Conservation (phyloP, 257 asterid species). For the Solanum paucissectum region DNA sequence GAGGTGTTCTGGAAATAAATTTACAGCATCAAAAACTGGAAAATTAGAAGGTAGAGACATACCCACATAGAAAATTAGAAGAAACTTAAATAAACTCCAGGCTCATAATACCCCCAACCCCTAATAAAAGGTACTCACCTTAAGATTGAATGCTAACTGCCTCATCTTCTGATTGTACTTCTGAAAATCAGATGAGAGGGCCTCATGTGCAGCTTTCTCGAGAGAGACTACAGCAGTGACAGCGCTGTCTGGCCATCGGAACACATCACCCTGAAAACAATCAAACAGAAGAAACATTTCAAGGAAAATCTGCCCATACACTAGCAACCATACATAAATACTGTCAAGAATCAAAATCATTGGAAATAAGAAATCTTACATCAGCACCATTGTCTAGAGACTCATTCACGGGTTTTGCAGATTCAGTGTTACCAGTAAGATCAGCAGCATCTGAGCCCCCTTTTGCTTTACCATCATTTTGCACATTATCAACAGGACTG, state of each 20-base stretch:
- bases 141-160: conserved; percentile 49
- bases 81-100: not conserved
- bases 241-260: conserved; percentile 64
- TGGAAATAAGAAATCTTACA: conserved; percentile 10
- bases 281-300: conserved; percentile 3
- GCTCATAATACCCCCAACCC: not conserved
- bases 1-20: conserved; percentile 32
- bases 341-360: not conserved
- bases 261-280: conserved; percentile 23
- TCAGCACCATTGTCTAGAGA: conserved; percentile 23
- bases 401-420: conserved; percentile 16
- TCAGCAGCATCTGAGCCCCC: conserved; percentile 10
- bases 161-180: conserved; percentile 86
- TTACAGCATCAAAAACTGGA: conserved; percentile 4
- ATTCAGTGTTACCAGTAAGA: conserved; percentile 5
- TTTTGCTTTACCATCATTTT: conserved; percentile 26
- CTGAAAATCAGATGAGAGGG: conserved; percentile 40
- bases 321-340: not conserved
- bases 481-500: conserved; percentile 21
- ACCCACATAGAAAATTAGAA: not conserved
- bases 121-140: conserved; percentile 26
- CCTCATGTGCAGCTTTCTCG: conserved; percentile 63
- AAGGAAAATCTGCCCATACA: not conserved
- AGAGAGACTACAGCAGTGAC: conserved; percentile 50
- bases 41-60: not conserved